Base-by-base conservation (phyloP, 176 grass and related monocot genomes). In the Oryza rufipogon region DNA sequence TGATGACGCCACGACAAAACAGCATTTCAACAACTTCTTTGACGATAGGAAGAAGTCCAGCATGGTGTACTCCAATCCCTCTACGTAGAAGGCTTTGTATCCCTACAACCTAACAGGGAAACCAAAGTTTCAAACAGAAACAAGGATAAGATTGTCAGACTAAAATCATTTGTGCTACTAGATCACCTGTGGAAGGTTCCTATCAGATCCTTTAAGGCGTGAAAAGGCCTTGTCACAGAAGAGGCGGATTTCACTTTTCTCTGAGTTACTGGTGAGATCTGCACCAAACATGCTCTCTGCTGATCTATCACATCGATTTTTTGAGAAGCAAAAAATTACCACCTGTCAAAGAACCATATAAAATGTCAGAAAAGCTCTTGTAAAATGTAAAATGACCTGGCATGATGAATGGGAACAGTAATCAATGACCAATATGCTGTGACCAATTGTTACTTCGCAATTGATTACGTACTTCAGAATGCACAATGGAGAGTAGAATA, bases 21-120 rank as follows among this genome's bases (percentile, higher is more conserved):
- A 98, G 91, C 96, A 98, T 98, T 77, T 98, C 96, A 72, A 98
- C 96, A 64, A 98, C 96, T 98, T 98, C 92, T 85, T 98, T 98
- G 41, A 95, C 92, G 71, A 98, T 98, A 80, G 96, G 96, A 91
- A 98, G 96, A 90, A 98, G 92, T 58, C 96, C 96, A 74, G 96
- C 93, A 88, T 98, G 96, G 78, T 98, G 96, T 49, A 95, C 93
- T 66, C 92, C 92, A 76, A 98, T 92, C 65, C 96, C 96, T 93
- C 93, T 91, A 73, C 86, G 87, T 64, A 98, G 87, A 72, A 93
- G 84, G 72, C 91, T 89, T 92, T 98, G 92, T 39, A 98, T 91
- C 81, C 89, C 84, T 68, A 95, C 86, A 76, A 97, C 86, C 95
- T 97, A 78, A 71, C 45, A 88, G 77, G 54, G 58, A 65, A 75